Evolutionary conservation across 768 basidiomycete genomes (phyloP), one percentile per base, ranked within the genome.

Genomic region (Collybiopsis luxurians): DNA sequence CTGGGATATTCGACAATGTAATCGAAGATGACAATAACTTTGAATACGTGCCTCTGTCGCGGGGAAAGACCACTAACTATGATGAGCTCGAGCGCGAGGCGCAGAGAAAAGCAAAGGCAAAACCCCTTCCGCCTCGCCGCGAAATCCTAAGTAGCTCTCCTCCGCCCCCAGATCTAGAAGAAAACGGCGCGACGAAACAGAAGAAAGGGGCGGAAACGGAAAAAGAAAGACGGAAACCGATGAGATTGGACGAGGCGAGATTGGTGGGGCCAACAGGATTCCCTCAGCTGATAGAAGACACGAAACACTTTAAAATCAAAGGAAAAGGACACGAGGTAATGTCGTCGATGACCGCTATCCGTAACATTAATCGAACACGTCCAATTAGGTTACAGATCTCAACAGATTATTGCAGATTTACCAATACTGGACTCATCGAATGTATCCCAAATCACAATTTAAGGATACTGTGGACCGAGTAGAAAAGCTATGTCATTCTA

Each of bases 281-380:
- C 63, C 92, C 91, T 2, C 78, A 81, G 47, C 78, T 99, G 43
- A 81, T 93, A 50, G 79, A 87, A 56, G 82, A 87, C 52, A 80
- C 87, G 26, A 92, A 92, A 72, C 74, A 81, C 56, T 91, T 96
- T 72, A 87, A 82, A 61, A 78, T 85, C 17, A 89, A 85, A 63
- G 95, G 95, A 6, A 98, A 97, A 68, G 95, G 95, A 0, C 85
- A 92, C 64, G 97, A 99, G 81, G 96, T 93, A 70, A 58, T 69
- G 60, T 7, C 44, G 44, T 46, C 26, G 59, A 27, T 52, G 7
- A 27, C 56, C 23, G 24, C 38, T 23, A 15, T 44, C 26, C 55
- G 27, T 57, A 12, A 24, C 39, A 36, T 10, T 19, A 26, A 44
- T 30, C 23, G 31, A 50, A 36, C 54, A 51, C 26, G n/a, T 43